A percentile compares a stretch with the other conserved stretches of the same genome.
Evolutionary conservation across 805 yeast species (phyloP).

Genomic region (Wickerhamiella spandovensis): DNA sequence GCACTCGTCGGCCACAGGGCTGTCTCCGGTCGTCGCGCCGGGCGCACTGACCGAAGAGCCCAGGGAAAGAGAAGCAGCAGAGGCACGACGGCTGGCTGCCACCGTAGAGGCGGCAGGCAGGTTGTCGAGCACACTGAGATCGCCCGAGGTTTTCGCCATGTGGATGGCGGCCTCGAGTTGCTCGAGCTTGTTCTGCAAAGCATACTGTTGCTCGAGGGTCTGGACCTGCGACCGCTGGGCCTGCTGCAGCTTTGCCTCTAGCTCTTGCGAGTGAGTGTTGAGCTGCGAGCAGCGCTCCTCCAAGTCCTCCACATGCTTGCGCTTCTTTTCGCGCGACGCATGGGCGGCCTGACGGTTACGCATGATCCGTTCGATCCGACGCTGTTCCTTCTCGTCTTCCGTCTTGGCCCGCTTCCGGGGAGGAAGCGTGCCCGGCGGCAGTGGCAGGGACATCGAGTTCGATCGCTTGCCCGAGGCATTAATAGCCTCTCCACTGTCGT

Average conservation of each 20-base stretch:
- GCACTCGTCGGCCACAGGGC: constrained; percentile 3
- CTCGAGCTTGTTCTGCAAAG: constrained; percentile 12
- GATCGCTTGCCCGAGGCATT: constrained; percentile 17
- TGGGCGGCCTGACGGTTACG: constrained; percentile 96
- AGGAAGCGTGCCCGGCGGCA: constrained; percentile 44
- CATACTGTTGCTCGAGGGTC: constrained; percentile 6
- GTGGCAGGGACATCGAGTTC: constrained; percentile 22
- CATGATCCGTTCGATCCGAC: constrained; percentile 81
- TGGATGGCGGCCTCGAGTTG: constrained; percentile 16
- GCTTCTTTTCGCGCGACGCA: constrained; percentile 91
- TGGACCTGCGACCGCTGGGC: constrained; percentile 10
- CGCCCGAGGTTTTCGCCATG: constrained; percentile 16
- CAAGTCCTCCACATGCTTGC: constrained; percentile 76
- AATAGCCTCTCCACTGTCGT: neutral
- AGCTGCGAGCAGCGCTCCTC: constrained; percentile 38
- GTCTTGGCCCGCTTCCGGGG: constrained; percentile 97
- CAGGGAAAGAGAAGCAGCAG: neutral
- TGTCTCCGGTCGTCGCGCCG: neutral
- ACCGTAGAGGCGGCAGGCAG: neutral
- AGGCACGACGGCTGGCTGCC: neutral
- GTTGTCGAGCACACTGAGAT: constrained; percentile 9
- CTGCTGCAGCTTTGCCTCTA: constrained; percentile 13
- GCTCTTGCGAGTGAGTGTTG: constrained; percentile 18
- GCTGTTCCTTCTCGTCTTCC: constrained; percentile 91
- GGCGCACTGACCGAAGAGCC: neutral